Conservation (phyloP, 306 rosid species). For the Herpetospermum pedunculosum region DNA sequence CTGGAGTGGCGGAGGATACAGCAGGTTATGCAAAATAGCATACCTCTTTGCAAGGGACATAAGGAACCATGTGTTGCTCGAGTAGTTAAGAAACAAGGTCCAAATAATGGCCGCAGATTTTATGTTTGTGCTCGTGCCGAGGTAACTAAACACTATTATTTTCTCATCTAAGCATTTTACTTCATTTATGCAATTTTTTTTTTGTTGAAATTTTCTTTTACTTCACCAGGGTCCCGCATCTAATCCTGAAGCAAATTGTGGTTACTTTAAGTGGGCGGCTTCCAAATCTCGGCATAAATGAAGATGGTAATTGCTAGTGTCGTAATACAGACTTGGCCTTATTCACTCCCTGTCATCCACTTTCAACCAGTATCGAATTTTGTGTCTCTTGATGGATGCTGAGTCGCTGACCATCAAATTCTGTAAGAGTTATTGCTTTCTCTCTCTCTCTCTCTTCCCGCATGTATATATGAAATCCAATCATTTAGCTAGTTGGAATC, state of each 20-base stretch:
- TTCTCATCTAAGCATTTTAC: neutral
- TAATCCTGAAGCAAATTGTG: conserved; percentile 86
- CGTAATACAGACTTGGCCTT: neutral
- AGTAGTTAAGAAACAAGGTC: conserved; percentile 82
- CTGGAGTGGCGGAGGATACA: conserved; percentile 89
- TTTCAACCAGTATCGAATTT: neutral
- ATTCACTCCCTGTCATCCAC: neutral
- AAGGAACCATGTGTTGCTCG: conserved; percentile 71
- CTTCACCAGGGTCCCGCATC: conserved; percentile 73
- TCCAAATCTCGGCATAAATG: conserved; percentile 57
- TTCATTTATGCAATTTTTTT: no score
- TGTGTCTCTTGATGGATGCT: conserved; percentile 4
- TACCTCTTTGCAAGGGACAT: conserved; percentile 87
- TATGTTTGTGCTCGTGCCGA: conserved; percentile 71
- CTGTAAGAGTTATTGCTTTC: neutral
- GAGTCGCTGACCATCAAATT: neutral
- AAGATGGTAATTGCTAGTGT: conserved; percentile 5
- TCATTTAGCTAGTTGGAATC: neutral
- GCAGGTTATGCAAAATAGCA: conserved; percentile 77
- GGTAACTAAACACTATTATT: conserved; percentile 26
- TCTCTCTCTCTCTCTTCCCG: neutral
- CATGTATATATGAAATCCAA: neutral
- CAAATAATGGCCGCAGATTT: conserved; percentile 77
- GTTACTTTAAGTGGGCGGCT: conserved; percentile 79
- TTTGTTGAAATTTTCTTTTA: neutral